These are phyloP conservation scores for Populus hybrid DNA, from an alignment of 441 rosid species.

Conservation along the genomic window DNA sequence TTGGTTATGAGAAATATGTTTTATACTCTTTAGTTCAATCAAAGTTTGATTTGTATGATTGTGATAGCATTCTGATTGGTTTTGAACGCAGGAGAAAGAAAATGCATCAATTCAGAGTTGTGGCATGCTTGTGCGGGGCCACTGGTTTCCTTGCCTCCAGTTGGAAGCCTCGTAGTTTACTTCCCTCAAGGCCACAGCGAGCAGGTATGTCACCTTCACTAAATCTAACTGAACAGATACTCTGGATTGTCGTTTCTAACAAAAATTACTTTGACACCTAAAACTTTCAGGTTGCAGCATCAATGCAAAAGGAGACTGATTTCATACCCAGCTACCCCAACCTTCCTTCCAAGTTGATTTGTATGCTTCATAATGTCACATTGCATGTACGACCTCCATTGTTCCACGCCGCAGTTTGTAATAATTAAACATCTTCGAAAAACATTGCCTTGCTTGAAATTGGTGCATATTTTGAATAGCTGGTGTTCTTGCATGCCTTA, in stretches of 20 bases:
- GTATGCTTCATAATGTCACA: slow-evolving; percentile 87
- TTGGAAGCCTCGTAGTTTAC: slow-evolving; percentile 95
- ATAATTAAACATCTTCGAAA: not conserved
- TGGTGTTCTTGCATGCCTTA: not conserved
- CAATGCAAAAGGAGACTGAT: slow-evolving; percentile 91
- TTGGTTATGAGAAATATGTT: not conserved
- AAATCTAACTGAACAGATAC: slow-evolving; percentile 12
- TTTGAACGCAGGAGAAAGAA: slow-evolving; percentile 65
- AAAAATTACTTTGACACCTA: not conserved
- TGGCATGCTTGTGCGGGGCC: slow-evolving; percentile 99
- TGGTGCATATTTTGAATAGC: not conserved
- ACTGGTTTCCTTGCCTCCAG: slow-evolving; percentile 82
- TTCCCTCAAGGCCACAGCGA: slow-evolving; percentile 99
- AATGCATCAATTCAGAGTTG: slow-evolving; percentile 75
- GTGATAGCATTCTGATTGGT: slow-evolving; percentile 26
- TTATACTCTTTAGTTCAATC: not conserved
- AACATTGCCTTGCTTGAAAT: not conserved
- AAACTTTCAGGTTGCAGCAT: slow-evolving; percentile 76
- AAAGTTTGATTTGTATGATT: slow-evolving; percentile 2
- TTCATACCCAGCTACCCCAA: slow-evolving; percentile 88
- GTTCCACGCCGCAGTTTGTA: not conserved
- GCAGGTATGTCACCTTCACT: slow-evolving; percentile 52
- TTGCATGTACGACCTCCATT: slow-evolving; percentile 59
- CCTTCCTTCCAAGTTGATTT: slow-evolving; percentile 89
- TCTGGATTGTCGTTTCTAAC: slow-evolving; percentile 19